Evolutionary conservation across 140 eudicot genomes (phyloP).

Genomic region (Stevia rebaudiana): DNA sequence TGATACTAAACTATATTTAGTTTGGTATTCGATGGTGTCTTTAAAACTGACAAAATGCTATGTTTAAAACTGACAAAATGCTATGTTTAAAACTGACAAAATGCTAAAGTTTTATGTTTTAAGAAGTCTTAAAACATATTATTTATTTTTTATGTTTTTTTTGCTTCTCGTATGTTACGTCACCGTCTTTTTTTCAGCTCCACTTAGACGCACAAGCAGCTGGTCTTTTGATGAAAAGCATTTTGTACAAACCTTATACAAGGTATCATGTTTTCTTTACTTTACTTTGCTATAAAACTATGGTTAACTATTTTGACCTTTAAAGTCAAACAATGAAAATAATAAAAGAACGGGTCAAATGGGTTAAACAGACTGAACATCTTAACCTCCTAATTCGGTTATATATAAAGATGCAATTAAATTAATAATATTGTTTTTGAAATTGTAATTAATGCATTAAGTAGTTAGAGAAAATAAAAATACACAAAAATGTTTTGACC

Average conservation of each 20-base stretch:
- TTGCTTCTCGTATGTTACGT: conserved; percentile 5
- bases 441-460: neutral
- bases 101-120: neutral
- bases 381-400: no score
- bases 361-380: neutral
- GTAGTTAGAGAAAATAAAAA: neutral
- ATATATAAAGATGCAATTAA: neutral
- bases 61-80: neutral
- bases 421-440: neutral
- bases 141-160: neutral
- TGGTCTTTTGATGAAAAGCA: conserved; percentile 88
- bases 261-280: conserved; percentile 36
- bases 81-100: neutral
- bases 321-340: neutral
- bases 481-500: neutral
- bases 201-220: conserved; percentile 70
- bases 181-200: conserved; percentile 47
- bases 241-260: conserved; percentile 74
- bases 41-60: neutral
- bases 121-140: neutral
- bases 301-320: neutral
- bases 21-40: neutral
- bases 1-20: neutral
- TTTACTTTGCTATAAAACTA: neutral
- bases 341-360: neutral